Base-by-base conservation (phyloP, 352 stramenopile genomes). In the Globisporangium canariense region DNA sequence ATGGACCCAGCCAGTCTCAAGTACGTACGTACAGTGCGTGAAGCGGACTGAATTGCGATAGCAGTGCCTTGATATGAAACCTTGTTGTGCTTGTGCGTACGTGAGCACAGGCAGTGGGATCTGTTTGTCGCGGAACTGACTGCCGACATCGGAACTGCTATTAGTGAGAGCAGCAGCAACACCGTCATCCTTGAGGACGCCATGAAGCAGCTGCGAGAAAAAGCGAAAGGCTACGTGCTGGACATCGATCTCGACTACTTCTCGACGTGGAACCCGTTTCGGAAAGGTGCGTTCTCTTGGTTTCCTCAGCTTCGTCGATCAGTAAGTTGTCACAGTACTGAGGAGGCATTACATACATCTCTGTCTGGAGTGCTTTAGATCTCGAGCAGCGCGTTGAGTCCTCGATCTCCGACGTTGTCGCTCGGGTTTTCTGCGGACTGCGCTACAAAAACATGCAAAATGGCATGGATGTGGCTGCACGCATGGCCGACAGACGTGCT, bases 221-320 rank as follows among this genome's bases (percentile, higher is more conserved):
- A 65, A 6, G 71, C 67, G n/a, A 79, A 76, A 52, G 65, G 64
- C 14, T 95, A 75, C 54, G 52, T 97, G 6, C 62, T 97, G 0
- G 89, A 97, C 61, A 86, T 97, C 32, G 91, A 94, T 66, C 64
- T 97, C n/a, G 89, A 97, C 72, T 97, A 93, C 66, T 97, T 96
- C 65, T 94, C 86, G 18, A 94, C 87, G 4, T 90, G 85, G 80
- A 89, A 94, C 41, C 89, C 89, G 7, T 97, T 97, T 53, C 78
- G 73, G 11, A 79, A 76, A 83, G 78, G 81, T 87, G 34, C 4
- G n/a, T 25, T 4, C n/a, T 14, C 22, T 62, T 9, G 7, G n/a
- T 51, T 1, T 16, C 36, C 32, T 36, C 7, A 8, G 4, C 32
- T 5, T 36, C 7, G 0, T 36, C 32, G 32, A 36, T 8, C 32